phyloP scores from a whole-genome alignment of 108 stramenopile species.

The Pseudonitzschia pungens region DNA sequence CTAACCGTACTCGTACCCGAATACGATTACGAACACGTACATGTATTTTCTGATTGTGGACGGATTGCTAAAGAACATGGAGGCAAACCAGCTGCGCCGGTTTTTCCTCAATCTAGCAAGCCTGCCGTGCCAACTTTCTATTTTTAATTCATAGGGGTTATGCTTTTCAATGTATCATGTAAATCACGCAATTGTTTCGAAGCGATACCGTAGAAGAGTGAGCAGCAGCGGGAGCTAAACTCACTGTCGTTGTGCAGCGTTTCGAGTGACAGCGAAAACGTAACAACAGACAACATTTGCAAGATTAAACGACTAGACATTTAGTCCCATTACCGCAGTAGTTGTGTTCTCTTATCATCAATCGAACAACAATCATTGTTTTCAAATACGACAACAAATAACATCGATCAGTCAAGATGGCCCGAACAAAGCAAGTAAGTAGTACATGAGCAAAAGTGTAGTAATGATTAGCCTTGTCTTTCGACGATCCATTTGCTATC shows the following conservation, averaged over 20 bases:
- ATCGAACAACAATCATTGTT: not conserved
- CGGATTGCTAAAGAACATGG: not conserved
- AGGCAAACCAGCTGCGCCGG: not conserved
- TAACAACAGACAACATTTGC: not conserved
- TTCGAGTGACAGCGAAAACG: not conserved
- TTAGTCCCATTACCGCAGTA: not conserved
- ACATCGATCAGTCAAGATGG: constrained; percentile 58
- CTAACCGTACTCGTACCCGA: too few relatives aligned
- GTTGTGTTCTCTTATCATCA: not conserved
- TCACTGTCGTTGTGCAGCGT: not conserved
- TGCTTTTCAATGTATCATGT: not conserved
- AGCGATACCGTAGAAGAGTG: too few relatives aligned
- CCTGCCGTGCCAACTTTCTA: not conserved
- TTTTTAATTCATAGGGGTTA: not conserved
- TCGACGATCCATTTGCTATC: not conserved
- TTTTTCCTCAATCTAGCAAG: not conserved
- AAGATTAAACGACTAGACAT: not conserved
- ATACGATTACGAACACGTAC: too few relatives aligned
- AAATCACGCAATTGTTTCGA: not conserved
- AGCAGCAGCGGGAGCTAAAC: not conserved
- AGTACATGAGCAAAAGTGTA: not conserved
- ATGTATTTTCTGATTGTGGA: too few relatives aligned
- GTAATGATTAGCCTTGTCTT: not conserved
- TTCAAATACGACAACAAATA: constrained; percentile 5
- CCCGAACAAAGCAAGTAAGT: constrained; percentile 72